A percentile compares a stretch with the other conserved stretches of the same genome.
These are phyloP conservation scores for Aspergillus uvarum DNA, from an alignment of 2,329 filamentous ascomycete genomes.

Conservation along the genomic window DNA sequence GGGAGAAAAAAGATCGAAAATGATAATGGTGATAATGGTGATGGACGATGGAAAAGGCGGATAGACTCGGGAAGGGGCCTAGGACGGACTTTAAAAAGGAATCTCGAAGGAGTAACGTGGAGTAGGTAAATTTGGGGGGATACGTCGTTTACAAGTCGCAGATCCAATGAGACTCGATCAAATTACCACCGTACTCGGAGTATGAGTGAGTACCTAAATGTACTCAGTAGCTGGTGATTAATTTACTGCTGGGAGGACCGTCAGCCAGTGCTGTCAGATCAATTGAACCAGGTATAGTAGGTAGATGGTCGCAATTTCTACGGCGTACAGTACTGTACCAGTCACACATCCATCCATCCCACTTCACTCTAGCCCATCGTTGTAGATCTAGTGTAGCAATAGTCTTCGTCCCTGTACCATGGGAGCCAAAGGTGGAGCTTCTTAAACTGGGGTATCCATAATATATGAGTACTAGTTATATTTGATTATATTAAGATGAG, in stretches of 20 bases:
- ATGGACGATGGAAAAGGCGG: not conserved
- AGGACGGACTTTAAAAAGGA: not conserved
- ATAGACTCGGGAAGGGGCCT: not conserved
- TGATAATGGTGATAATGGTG: not conserved
- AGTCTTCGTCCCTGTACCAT: conserved; percentile 4
- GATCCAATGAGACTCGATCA: not conserved
- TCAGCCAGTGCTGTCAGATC: not conserved
- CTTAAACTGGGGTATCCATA: not conserved
- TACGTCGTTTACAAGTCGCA: not conserved
- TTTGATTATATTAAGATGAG: not conserved
- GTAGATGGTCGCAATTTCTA: not conserved
- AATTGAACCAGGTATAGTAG: not conserved
- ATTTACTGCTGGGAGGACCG: not conserved
- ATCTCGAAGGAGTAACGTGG: not conserved
- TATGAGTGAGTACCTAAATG: not conserved
- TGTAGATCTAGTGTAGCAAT: conserved; percentile 3
- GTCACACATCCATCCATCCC: not conserved
- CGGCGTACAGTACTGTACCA: not conserved
- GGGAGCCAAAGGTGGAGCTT: conserved; percentile 1
- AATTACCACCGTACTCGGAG: not conserved
- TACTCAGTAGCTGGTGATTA: not conserved
- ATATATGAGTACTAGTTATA: not conserved
- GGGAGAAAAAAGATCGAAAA: not conserved
- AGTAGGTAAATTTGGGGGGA: not conserved
- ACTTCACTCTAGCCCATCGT: not conserved